Evolutionary conservation across 495 filamentous ascomycete species (phyloP).

Genomic region (Peziza echinospora): DNA sequence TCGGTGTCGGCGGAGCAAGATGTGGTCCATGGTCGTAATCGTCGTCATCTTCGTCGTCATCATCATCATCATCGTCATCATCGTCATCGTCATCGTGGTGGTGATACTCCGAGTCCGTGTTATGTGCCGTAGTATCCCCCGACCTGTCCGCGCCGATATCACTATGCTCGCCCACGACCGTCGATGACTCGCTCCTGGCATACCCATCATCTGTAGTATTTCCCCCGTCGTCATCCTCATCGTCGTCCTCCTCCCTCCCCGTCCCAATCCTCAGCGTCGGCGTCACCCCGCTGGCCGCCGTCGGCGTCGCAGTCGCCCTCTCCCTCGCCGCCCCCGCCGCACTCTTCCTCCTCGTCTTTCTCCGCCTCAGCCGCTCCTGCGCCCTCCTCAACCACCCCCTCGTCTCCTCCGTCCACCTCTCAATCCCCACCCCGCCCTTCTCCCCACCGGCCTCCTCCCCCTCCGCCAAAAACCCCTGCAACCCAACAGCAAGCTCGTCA

Average conservation of each 20-base stretch:
- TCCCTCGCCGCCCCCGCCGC: slow-evolving; percentile 4
- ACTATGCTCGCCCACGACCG: neutral
- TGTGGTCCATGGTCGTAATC: neutral
- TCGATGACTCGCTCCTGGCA: neutral
- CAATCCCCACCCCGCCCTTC: slow-evolving; percentile 5
- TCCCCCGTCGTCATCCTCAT: slow-evolving; percentile 2
- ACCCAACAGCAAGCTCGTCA: slow-evolving; percentile 77
- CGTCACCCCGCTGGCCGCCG: slow-evolving; percentile 14
- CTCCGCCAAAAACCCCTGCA: slow-evolving; percentile 39
- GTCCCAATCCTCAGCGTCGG: slow-evolving; percentile 5
- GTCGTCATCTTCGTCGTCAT: slow-evolving; percentile 2
- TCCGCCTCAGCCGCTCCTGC: slow-evolving; percentile 4
- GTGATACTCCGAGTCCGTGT: slow-evolving; percentile 1
- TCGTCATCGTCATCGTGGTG: slow-evolving; percentile 21
- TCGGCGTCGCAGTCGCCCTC: slow-evolving; percentile 18
- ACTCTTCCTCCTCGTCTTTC: slow-evolving; percentile 5
- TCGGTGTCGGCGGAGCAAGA: neutral
- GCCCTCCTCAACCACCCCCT: slow-evolving; percentile 19
- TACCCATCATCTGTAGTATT: neutral
- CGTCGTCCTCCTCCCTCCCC: slow-evolving; percentile 2
- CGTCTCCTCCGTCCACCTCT: slow-evolving; percentile 18
- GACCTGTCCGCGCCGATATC: neutral
- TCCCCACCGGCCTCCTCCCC: slow-evolving; percentile 38
- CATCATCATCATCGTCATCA: slow-evolving; percentile 20
- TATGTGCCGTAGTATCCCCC: neutral